A percentile compares a stretch with the other conserved stretches of the same genome.
phyloP scores from a whole-genome alignment of 164 flowering plant species.

The Saururus chinensis region DNA sequence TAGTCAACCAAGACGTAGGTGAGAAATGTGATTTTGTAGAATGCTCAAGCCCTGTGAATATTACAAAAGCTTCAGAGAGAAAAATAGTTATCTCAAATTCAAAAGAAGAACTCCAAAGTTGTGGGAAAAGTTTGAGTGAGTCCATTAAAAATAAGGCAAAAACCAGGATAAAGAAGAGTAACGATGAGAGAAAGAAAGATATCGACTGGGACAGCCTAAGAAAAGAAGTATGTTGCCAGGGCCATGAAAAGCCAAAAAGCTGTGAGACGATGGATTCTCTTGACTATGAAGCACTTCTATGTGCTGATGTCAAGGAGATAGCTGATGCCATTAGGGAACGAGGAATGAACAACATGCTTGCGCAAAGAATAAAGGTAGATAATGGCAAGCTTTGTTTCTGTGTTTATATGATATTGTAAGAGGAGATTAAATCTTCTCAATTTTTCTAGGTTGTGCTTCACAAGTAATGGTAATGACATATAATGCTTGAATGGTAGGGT shows the following conservation, averaged over 20 bases:
- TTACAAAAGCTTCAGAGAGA: slow-evolving; percentile 2
- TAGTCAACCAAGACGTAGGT: slow-evolving; percentile 7
- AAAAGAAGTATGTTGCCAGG: slow-evolving; percentile 27
- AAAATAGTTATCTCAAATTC: not conserved
- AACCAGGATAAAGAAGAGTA: slow-evolving; percentile 22
- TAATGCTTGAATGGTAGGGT: too few relatives aligned
- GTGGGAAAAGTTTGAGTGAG: slow-evolving; percentile 7
- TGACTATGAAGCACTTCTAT: slow-evolving; percentile 68
- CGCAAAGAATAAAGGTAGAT: slow-evolving; percentile 58
- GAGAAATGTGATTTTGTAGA: slow-evolving; percentile 9
- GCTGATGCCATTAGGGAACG: slow-evolving; percentile 49
- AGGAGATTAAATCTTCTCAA: not conserved
- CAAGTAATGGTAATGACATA: too few relatives aligned
- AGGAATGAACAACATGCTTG: slow-evolving; percentile 61
- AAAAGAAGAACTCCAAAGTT: slow-evolving; percentile 1
- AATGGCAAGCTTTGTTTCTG: not conserved
- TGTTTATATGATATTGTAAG: not conserved
- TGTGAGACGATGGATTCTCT: slow-evolving; percentile 43
- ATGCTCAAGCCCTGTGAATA: slow-evolving; percentile 4
- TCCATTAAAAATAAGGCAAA: slow-evolving; percentile 14
- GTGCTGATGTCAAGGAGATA: slow-evolving; percentile 40
- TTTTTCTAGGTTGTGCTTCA: too few relatives aligned
- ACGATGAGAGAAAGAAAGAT: slow-evolving; percentile 24
- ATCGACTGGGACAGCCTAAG: slow-evolving; percentile 73
- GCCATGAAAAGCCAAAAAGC: slow-evolving; percentile 27